Percentiles rank a stretch among this genome's conserved stretches.
phyloP scores from a whole-genome alignment of 768 basidiomycete genomes.

The Psilocybe subaeruginosa region DNA sequence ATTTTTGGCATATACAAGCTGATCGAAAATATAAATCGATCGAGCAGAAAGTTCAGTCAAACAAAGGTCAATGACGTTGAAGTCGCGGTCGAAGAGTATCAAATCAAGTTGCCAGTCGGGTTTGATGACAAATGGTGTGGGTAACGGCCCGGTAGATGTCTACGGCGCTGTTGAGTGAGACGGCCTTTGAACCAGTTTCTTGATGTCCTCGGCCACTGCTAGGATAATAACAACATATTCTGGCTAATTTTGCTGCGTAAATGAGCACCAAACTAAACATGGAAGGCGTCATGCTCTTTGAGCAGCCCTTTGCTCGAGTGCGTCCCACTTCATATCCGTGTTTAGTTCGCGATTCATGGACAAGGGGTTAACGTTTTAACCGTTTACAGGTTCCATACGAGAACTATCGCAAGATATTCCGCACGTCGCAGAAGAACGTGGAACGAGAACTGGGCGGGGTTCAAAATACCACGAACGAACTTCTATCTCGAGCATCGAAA shows the following conservation, averaged over 20 bases:
- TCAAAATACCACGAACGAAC: constrained; percentile 58
- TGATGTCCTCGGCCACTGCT: background rate
- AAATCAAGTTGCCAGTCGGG: too few species aligned
- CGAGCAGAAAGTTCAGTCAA: too few species aligned
- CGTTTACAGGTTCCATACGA: constrained; percentile 80
- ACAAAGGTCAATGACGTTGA: too few species aligned
- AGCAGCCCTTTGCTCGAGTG: constrained; percentile 82
- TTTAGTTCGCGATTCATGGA: background rate
- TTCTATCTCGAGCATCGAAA: constrained; percentile 48
- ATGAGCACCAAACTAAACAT: constrained; percentile 64
- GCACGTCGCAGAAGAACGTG: constrained; percentile 77
- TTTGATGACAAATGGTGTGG: background rate
- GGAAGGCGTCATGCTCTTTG: constrained; percentile 80
- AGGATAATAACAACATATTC: background rate
- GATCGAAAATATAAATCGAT: too few species aligned
- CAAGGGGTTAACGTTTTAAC: constrained; percentile 1
- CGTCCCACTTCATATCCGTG: constrained; percentile 17
- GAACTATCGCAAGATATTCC: constrained; percentile 87
- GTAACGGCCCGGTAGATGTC: background rate
- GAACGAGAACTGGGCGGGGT: constrained; percentile 76
- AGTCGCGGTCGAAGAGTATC: too few species aligned
- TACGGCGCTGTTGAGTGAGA: background rate
- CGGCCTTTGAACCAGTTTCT: background rate
- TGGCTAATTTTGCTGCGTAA: background rate
- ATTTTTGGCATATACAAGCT: too few species aligned